Conservation (phyloP, 2,329 filamentous ascomycete genomes). For the Arachnomyces sp. region DNA sequence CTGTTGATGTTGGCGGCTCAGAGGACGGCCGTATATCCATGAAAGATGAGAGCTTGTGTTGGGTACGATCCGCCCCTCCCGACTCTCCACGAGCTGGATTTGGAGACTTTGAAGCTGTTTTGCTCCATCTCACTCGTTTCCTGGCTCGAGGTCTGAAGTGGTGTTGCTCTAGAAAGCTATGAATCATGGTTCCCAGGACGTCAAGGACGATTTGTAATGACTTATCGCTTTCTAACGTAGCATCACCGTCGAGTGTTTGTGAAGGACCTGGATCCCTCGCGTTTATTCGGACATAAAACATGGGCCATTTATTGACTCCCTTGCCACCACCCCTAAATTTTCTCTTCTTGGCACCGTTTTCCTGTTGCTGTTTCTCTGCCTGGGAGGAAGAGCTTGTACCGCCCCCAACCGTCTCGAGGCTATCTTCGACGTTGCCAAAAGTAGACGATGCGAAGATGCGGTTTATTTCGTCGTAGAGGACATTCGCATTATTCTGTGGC, state of each 20-base stretch:
- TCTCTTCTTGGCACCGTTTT: slow-evolving; percentile 28
- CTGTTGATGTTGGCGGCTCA: slow-evolving; percentile 7
- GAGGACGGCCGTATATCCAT: neutral
- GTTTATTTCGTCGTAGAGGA: slow-evolving; percentile 73
- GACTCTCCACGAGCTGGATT: slow-evolving; percentile 5
- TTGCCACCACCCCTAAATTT: slow-evolving; percentile 35
- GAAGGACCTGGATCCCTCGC: slow-evolving; percentile 35
- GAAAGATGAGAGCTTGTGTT: too few species aligned
- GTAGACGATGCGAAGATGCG: slow-evolving; percentile 63
- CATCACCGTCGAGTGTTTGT: slow-evolving; percentile 32
- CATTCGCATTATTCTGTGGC: slow-evolving; percentile 48
- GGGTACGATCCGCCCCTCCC: neutral
- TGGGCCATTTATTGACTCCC: slow-evolving; percentile 72
- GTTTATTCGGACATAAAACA: slow-evolving; percentile 71
- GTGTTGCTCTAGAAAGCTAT: slow-evolving; percentile 66
- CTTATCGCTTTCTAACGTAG: slow-evolving; percentile 26
- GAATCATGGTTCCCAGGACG: slow-evolving; percentile 59
- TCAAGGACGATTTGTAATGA: slow-evolving; percentile 51
- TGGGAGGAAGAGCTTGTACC: slow-evolving; percentile 8
- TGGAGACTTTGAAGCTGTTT: slow-evolving; percentile 1
- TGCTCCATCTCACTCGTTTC: slow-evolving; percentile 12
- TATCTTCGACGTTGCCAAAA: slow-evolving; percentile 58
- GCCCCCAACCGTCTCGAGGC: too few species aligned
- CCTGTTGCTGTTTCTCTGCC: slow-evolving; percentile 28
- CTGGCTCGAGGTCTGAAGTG: slow-evolving; percentile 51